A percentile compares a stretch with the other conserved stretches of the same genome.
phyloP scores from a whole-genome alignment of 2,329 filamentous ascomycete genomes.

The Trichophyton verrucosum region DNA sequence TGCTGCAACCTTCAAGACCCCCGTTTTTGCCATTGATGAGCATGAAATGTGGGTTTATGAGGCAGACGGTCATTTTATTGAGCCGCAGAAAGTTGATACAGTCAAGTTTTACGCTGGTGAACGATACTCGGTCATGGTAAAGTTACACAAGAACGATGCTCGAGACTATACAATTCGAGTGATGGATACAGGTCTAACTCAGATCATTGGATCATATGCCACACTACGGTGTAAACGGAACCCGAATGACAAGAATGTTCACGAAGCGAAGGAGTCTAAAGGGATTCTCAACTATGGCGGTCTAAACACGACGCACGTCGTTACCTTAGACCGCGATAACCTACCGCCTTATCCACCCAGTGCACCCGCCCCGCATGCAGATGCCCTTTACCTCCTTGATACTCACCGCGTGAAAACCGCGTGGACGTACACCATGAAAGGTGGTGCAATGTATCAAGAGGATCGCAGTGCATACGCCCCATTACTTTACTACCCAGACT shows the following conservation, averaged over 20 bases:
- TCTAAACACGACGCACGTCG: background rate
- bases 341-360: conserved; percentile 35
- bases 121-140: conserved; percentile 31
- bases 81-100: conserved; percentile 28
- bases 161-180: conserved; percentile 37
- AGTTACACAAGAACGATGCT: conserved; percentile 23
- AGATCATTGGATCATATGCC: conserved; percentile 42
- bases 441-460: background rate
- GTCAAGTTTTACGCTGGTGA: conserved; percentile 26
- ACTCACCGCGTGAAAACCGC: background rate
- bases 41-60: conserved; percentile 36
- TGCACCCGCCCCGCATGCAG: conserved; percentile 21
- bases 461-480: conserved; percentile 16
- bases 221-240: conserved; percentile 33
- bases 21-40: conserved; percentile 31
- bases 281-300: background rate
- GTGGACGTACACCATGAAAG: conserved; percentile 6
- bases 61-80: conserved; percentile 33
- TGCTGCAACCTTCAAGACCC: conserved; percentile 15
- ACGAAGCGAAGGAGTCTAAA: background rate
- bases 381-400: conserved; percentile 22
- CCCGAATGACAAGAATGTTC: conserved; percentile 8
- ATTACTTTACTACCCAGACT: conserved; percentile 22
- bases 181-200: conserved; percentile 36
- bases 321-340: background rate